Evolutionary conservation across 768 basidiomycete species (phyloP).

Genomic region (Suillus discolor): DNA sequence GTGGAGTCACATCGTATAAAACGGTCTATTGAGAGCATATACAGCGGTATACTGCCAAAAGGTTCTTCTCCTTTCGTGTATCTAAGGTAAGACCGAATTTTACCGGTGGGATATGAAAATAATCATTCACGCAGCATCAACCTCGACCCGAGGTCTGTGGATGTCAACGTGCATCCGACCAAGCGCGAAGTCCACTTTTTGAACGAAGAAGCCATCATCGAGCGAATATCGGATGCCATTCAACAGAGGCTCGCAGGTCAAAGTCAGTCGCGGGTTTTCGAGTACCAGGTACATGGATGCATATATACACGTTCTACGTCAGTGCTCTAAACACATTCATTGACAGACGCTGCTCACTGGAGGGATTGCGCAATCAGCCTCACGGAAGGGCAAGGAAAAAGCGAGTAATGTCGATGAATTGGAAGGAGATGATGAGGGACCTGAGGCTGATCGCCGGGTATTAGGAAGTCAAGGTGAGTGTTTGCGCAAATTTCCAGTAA

Average conservation of each 20-base stretch:
- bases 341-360: too few relatives aligned
- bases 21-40: conserved; percentile 84
- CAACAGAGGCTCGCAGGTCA: conserved; percentile 65
- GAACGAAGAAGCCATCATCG: conserved; percentile 85
- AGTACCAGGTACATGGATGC: conserved; percentile 59
- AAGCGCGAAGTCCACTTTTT: conserved; percentile 96
- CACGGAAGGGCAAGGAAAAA: too few relatives aligned
- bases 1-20: conserved; percentile 90
- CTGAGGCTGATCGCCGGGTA: too few relatives aligned
- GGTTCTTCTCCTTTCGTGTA: conserved; percentile 92
- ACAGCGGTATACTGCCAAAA: conserved; percentile 85
- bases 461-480: too few relatives aligned
- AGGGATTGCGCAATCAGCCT: too few relatives aligned
- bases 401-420: too few relatives aligned
- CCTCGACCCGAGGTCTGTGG: conserved; percentile 85
- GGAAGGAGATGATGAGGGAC: too few relatives aligned
- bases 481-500: too few relatives aligned
- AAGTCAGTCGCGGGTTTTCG: conserved; percentile 68
- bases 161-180: conserved; percentile 98
- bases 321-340: too few relatives aligned
- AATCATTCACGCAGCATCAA: conserved; percentile 53
- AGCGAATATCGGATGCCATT: conserved; percentile 72
- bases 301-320: background rate
- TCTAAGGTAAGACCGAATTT: conserved; percentile 60
- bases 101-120: background rate